A percentile compares a stretch with the other conserved stretches of the same genome.
These are phyloP conservation scores for Colletotrichum agaves DNA, from an alignment of 2,329 filamentous ascomycete genomes.

Conservation along the genomic window DNA sequence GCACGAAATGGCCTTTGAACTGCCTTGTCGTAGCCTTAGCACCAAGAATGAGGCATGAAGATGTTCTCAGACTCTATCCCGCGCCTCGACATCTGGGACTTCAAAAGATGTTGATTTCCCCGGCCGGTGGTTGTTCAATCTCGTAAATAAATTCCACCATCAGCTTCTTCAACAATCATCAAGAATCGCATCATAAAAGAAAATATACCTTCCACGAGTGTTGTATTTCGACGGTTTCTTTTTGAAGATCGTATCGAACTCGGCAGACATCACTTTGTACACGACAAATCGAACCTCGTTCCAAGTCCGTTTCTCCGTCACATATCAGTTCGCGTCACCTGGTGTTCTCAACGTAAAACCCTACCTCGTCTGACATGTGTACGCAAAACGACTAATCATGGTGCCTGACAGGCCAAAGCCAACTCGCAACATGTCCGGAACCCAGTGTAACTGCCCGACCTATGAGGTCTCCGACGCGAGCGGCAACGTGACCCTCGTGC, in stretches of 20 bases:
- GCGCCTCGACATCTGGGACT: not conserved
- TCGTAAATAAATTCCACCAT: not conserved
- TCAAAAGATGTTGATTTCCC: too few relatives aligned
- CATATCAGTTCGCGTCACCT: too few relatives aligned
- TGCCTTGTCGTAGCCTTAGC: constrained; percentile 4
- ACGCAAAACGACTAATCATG: too few relatives aligned
- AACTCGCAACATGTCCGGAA: not conserved
- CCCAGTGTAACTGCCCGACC: constrained; percentile 5
- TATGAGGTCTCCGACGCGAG: not conserved
- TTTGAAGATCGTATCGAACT: too few relatives aligned
- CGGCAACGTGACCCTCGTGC: not conserved
- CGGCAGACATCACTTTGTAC: too few relatives aligned
- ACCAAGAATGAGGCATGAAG: not conserved
- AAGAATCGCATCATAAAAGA: not conserved
- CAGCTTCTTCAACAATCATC: constrained; percentile 1
- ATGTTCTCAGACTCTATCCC: not conserved
- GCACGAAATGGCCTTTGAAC: not conserved
- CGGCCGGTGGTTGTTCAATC: too few relatives aligned
- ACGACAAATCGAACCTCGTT: too few relatives aligned
- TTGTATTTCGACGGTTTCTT: too few relatives aligned
- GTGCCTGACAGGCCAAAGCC: too few relatives aligned
- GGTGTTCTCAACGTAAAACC: not conserved
- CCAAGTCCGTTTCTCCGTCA: too few relatives aligned
- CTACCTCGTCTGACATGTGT: not conserved
- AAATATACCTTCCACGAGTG: too few relatives aligned